Evolutionary conservation across 2,329 filamentous ascomycete genomes (phyloP).

Genomic region (Trichoderma endophyticum): DNA sequence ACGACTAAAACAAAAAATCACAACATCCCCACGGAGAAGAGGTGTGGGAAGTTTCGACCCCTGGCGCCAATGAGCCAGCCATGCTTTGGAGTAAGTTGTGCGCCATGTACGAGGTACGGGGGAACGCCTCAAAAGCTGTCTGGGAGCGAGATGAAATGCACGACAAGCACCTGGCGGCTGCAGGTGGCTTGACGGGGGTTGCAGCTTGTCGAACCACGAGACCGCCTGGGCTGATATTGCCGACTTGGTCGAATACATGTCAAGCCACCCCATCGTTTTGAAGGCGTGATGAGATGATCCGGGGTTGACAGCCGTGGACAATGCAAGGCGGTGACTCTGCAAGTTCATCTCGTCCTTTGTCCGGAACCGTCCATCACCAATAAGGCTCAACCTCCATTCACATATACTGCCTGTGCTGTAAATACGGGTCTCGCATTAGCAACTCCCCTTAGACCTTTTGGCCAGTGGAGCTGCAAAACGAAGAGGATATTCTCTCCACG

Average conservation of each 20-base stretch:
- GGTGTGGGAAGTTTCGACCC: not conserved
- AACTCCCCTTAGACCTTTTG: not conserved
- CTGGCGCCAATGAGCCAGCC: conserved; percentile 10
- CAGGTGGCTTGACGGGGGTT: conserved; percentile 10
- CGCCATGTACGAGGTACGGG: conserved; percentile 8
- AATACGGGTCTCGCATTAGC: not conserved
- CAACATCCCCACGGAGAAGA: not conserved
- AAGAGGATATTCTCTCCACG: not conserved
- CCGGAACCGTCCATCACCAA: not conserved
- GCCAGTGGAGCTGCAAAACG: not conserved
- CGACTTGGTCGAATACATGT: not conserved
- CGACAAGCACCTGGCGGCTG: conserved; percentile 12
- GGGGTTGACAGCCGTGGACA: not conserved
- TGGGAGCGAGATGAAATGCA: conserved; percentile 13
- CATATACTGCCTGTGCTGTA: not conserved
- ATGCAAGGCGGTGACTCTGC: not conserved
- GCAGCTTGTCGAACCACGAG: conserved; percentile 17
- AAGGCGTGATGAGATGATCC: not conserved
- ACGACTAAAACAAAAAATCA: not conserved
- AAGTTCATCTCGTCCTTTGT: not conserved
- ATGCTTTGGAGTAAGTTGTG: not conserved
- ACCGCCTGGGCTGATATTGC: conserved; percentile 16
- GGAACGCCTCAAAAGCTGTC: not conserved
- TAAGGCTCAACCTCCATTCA: not conserved
- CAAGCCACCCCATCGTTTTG: not conserved